Percentiles rank a stretch among this genome's conserved stretches.
These are phyloP conservation scores for Aspergillus cavernicola DNA, from an alignment of 495 filamentous ascomycete genomes.

Conservation along the genomic window DNA sequence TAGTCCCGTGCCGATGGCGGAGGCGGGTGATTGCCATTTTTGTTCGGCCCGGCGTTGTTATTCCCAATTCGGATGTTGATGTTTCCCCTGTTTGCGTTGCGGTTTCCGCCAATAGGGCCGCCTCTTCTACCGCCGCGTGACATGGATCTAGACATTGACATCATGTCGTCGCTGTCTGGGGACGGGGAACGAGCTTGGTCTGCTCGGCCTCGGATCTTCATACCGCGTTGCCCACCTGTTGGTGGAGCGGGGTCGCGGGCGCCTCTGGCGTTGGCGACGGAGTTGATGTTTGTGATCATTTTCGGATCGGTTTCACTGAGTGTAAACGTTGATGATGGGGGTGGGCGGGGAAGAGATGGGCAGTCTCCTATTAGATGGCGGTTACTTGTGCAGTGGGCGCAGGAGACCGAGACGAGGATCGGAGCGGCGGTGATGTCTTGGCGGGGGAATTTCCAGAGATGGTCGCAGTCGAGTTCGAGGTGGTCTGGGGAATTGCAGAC, in stretches of 20 bases:
- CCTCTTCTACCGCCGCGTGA: constrained; percentile 9
- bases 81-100: constrained; percentile 22
- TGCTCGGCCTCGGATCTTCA: constrained; percentile 27
- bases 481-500: constrained; percentile 41
- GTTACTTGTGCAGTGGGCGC: constrained; percentile 43
- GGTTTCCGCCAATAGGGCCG: constrained; percentile 13
- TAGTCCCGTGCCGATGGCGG: constrained; percentile 14
- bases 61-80: constrained; percentile 34
- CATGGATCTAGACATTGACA: constrained; percentile 15
- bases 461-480: constrained; percentile 41
- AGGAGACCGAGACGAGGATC: constrained; percentile 42
- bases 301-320: constrained; percentile 32
- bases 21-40: constrained; percentile 9
- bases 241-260: constrained; percentile 3
- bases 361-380: constrained; percentile 49
- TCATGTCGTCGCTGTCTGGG: constrained; percentile 29
- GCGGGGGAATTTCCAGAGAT: constrained; percentile 35
- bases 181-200: constrained; percentile 20
- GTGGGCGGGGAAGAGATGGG: constrained; percentile 21
- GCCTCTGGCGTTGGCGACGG: constrained; percentile 13
- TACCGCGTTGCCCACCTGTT: constrained; percentile 16
- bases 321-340: constrained; percentile 32
- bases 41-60: constrained; percentile 21
- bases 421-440: constrained; percentile 20
- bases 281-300: constrained; percentile 36